A percentile compares a stretch with the other conserved stretches of the same genome.
Evolutionary conservation across 768 basidiomycete species (phyloP).

Genomic region (Pulveroboletus ravenelii): DNA sequence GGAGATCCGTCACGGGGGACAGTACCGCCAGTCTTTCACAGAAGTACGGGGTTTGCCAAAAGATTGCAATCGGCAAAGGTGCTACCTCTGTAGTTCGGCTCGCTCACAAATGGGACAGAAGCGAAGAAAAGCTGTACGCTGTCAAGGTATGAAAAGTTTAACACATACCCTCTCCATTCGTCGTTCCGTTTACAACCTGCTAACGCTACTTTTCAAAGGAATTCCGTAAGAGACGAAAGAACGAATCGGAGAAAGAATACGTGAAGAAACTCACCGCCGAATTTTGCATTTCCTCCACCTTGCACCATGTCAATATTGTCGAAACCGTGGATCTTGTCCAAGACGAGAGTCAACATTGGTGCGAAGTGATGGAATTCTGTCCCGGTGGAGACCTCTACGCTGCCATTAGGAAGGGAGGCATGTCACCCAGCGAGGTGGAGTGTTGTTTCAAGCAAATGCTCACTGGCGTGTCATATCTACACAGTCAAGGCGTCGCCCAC

Average conservation of each 20-base stretch:
- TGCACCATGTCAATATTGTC: conserved; percentile 92
- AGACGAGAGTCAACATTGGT: conserved; percentile 95
- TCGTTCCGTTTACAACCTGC: not conserved
- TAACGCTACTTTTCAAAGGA: conserved; percentile 50
- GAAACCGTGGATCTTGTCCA: conserved; percentile 99
- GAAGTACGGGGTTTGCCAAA: conserved; percentile 97
- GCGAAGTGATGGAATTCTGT: conserved; percentile 99
- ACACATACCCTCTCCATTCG: not conserved
- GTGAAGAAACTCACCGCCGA: conserved; percentile 99
- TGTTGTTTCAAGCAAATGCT: conserved; percentile 98
- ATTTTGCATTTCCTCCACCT: conserved; percentile 95
- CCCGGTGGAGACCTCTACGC: conserved; percentile 98
- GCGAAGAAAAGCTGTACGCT: conserved; percentile 94
- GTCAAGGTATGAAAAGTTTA: conserved; percentile 96
- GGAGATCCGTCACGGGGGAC: conserved; percentile 44
- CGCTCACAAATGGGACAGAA: conserved; percentile 98
- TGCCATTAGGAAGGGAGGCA: conserved; percentile 95
- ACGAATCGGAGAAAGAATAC: conserved; percentile 98
- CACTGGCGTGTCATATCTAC: conserved; percentile 82
- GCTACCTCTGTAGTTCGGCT: conserved; percentile 96
- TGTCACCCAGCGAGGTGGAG: conserved; percentile 90
- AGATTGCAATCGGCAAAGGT: conserved; percentile 94
- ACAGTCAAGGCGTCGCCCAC: conserved; percentile 96
- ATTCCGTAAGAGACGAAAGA: conserved; percentile 96
- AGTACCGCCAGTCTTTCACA: conserved; percentile 59